phyloP scores from a whole-genome alignment of 2,329 filamentous ascomycete genomes.

The Hypoxylon sp. region DNA sequence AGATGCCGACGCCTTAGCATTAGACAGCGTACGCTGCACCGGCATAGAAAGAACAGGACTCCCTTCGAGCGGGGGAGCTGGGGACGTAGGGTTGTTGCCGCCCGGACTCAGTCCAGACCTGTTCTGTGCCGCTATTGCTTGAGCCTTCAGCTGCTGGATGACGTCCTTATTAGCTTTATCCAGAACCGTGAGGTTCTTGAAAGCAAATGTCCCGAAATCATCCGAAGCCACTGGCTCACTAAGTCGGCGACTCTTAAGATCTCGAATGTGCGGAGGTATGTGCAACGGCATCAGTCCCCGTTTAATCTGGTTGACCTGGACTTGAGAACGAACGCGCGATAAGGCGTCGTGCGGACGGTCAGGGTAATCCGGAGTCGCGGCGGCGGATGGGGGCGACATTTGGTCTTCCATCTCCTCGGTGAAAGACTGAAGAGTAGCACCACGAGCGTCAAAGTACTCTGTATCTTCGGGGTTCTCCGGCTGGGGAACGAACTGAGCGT shows the following conservation, averaged over 20 bases:
- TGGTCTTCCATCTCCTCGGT: constrained; percentile 95
- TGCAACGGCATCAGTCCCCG: constrained; percentile 93
- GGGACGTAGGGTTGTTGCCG: constrained; percentile 59
- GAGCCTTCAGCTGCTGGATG: constrained; percentile 92
- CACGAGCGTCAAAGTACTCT: constrained; percentile 94
- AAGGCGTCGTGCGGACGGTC: constrained; percentile 95
- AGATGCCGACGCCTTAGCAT: constrained; percentile 70
- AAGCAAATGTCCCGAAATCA: constrained; percentile 95
- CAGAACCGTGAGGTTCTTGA: constrained; percentile 95
- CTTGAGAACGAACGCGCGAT: constrained; percentile 83
- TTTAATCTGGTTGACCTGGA: constrained; percentile 78
- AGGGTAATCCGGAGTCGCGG: constrained; percentile 76
- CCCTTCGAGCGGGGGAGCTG: constrained; percentile 77
- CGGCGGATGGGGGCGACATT: constrained; percentile 73
- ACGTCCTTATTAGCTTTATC: constrained; percentile 99
- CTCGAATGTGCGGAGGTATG: constrained; percentile 94
- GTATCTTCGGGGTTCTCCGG: constrained; percentile 96
- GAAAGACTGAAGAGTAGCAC: constrained; percentile 91
- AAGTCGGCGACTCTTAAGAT: constrained; percentile 83
- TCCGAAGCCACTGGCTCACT: constrained; percentile 90
- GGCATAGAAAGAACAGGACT: constrained; percentile 84
- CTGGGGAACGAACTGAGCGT: constrained; percentile 93
- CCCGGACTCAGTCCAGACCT: constrained; percentile 59
- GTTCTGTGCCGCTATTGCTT: constrained; percentile 77
- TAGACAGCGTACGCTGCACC: constrained; percentile 82